Evolutionary conservation across 169 alveolate species (phyloP), one percentile per base, ranked within the genome.

Genomic region (Plasmodium adleri): DNA sequence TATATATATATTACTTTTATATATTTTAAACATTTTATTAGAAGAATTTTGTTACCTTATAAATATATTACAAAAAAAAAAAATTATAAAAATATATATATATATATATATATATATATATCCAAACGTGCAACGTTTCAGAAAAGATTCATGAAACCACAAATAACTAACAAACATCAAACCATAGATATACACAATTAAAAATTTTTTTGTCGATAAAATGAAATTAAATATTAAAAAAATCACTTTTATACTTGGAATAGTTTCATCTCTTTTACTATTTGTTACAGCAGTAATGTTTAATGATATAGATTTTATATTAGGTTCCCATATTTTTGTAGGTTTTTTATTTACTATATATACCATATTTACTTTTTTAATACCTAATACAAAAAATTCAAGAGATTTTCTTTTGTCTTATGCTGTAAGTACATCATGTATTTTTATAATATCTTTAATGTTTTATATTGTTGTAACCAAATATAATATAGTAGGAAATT

Each of bases 321-420:
- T 64, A 15, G 78, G 89, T 3, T 78, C 72, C 26, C 67, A 64
- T 60, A 24, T 24, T 13, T 64, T 64, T 63, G 2, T 78, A 50
- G 76, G 78, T 8, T 13, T 24, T 12, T 39, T 17, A 64, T 8
- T 78, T 13, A 26, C 56, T 12, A 9, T 20, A 2, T 78, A 78
- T 70, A 78, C 78, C 6, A 64, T 78, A 64, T 10, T 78, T 26
- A 59, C 88, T n/a, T 74, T 74, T 45, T 43, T 78, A 28, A 54
- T 78, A 26, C 71, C 75, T 6, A 78, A 13, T 12, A 78, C 70
- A 49, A 64, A 78, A 50, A 66, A 66, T 6, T 78, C 89, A 28
- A 64, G 74, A 49, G 74, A 78, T 66, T 64, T 64, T 78, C 71
- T 78, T 43, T 52, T 78, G 22, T 78, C 89, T 0, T 78, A 78